Evolutionary conservation across 495 filamentous ascomycete species (phyloP).

Genomic region (Halenospora varia): DNA sequence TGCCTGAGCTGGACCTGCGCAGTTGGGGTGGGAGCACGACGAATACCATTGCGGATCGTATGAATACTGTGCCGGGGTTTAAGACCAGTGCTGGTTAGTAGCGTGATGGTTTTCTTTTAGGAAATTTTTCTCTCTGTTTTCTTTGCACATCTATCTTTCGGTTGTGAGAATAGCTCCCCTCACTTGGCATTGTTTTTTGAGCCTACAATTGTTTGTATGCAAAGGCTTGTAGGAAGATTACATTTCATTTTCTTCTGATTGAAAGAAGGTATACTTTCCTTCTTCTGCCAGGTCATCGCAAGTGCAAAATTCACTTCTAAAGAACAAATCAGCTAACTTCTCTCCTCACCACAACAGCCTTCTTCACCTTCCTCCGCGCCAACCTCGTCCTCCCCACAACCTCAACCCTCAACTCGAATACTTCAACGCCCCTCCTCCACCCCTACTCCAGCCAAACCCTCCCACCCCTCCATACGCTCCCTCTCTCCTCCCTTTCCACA

Average conservation of each 20-base stretch:
- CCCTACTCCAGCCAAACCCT: constrained; percentile 22
- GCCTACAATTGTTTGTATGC: no score
- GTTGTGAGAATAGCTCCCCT: no score
- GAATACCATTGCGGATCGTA: constrained; percentile 3
- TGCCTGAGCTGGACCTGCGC: constrained; percentile 14
- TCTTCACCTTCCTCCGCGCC: constrained; percentile 52
- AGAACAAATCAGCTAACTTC: no score
- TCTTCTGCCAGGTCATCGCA: no score
- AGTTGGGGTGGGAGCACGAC: background rate
- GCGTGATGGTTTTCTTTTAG: constrained; percentile 6
- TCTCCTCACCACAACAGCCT: no score
- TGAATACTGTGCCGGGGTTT: constrained; percentile 25
- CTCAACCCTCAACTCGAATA: constrained; percentile 21
- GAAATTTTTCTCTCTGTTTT: background rate
- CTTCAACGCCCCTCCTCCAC: constrained; percentile 25
- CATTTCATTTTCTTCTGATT: no score
- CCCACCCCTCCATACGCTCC: constrained; percentile 32
- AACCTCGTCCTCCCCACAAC: constrained; percentile 51
- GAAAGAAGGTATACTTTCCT: no score
- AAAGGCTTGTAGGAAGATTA: no score
- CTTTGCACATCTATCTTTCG: background rate
- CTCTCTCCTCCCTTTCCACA: constrained; percentile 38
- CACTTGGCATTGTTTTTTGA: no score
- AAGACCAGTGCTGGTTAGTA: constrained; percentile 28
- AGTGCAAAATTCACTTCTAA: no score